Percentiles rank a stretch among this genome's conserved stretches.
phyloP scores from a whole-genome alignment of 2,329 filamentous ascomycete genomes.

The Arthrocladium fulminans region DNA sequence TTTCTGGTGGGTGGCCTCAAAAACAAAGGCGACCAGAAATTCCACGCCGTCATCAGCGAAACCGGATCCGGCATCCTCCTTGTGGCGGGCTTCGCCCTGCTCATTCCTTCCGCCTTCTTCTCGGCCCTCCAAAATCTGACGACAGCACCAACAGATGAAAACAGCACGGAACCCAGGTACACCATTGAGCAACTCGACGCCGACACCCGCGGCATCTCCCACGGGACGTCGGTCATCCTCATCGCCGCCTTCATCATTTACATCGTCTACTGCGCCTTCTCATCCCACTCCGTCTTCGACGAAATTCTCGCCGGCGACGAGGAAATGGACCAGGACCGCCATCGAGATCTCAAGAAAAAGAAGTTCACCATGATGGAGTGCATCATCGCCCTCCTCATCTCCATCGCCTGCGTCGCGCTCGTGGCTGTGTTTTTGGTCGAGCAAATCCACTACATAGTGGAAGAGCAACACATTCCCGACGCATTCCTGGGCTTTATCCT shows the following conservation, averaged over 20 bases:
- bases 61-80: constrained; percentile 68
- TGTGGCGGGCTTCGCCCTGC: constrained; percentile 56
- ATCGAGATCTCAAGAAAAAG: constrained; percentile 50
- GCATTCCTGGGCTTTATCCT: constrained; percentile 64
- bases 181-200: constrained; percentile 36
- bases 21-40: constrained; percentile 55
- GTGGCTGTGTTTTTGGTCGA: constrained; percentile 66
- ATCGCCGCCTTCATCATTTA: constrained; percentile 60
- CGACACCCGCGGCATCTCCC: constrained; percentile 58
- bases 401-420: constrained; percentile 61
- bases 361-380: constrained; percentile 71
- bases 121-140: constrained; percentile 32
- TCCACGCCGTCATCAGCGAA: constrained; percentile 68
- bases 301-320: constrained; percentile 65
- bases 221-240: constrained; percentile 61
- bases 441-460: constrained; percentile 57
- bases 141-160: constrained; percentile 23
- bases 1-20: constrained; percentile 68
- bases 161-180: constrained; percentile 23
- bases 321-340: constrained; percentile 53
- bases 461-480: constrained; percentile 44
- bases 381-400: constrained; percentile 53
- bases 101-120: constrained; percentile 40
- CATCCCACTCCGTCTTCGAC: constrained; percentile 68
- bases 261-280: constrained; percentile 64